Evolutionary conservation across 2,329 filamentous ascomycete species (phyloP), one percentile per base, ranked within the genome.

Genomic region (Beauveria medogensis): DNA sequence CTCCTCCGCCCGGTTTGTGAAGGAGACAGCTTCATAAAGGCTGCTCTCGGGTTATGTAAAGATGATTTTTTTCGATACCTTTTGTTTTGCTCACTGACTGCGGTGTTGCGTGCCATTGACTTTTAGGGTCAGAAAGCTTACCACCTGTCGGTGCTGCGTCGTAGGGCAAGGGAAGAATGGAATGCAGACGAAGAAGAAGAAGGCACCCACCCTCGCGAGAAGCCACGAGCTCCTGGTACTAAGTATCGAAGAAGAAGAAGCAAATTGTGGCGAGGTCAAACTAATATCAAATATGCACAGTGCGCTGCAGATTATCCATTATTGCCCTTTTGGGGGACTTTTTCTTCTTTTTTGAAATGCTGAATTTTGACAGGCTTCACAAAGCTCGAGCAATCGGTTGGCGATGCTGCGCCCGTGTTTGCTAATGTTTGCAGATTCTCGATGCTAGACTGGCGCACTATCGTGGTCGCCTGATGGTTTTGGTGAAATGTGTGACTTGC

Each of bases 1-100:
- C 82, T 37, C 81, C 81, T 60, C 82, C 81, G 14, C 81, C 81
- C 5, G 81, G 82, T n/a, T 75, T 84, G 51, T 83, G 34, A 48
- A 43, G 51, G 44, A 53, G 30, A 56, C 60, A 61, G 46, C 18
- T 52, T 60, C 55, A 0, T 56, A 50, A 61, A 51, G 58, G 52
- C 58, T 64, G 59, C 59, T 26, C 55, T 62, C 59, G 59, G 34
- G 59, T 63, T 63, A 59, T 61, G 37, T 53, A 54, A 51, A 37
- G 9, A 53, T 34, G 26, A 37, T 37, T 24, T 37, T 24, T 37
- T 37, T 46, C 20, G 20, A 10, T 43, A 28, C 18, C 7, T 44
- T 48, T 30, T 58, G 20, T n/a, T 41, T 44, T 34, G 50, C 52
- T 41, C 59, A 61, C 59, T 61, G 59, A 61, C 59, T 47, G 28